Evolutionary conservation across 2,329 filamentous ascomycete genomes (phyloP), one percentile per base, ranked within the genome.

Genomic region (Rachicladosporium sp.): DNA sequence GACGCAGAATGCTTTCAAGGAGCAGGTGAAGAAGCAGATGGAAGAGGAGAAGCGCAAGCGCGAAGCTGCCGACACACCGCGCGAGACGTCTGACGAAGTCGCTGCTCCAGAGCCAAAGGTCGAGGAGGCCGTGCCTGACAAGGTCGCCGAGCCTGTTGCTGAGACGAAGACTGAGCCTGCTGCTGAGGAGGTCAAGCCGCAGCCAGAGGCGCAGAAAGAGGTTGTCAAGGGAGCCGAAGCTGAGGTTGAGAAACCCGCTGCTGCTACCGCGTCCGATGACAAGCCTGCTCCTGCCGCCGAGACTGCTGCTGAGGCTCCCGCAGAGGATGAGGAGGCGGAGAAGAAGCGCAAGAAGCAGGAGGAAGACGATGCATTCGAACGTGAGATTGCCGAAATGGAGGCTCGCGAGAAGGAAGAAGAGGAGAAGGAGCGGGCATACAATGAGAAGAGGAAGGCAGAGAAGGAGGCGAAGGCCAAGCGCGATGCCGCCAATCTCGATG

Each of bases 381-480:
- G 70, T 42, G 81, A 79, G 62, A 73, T 87, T 43, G 75, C 73
- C 12, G 82, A 87, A 59, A 67, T 68, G 65, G 66, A 69, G 45
- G 63, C 55, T 13, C 45, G 40, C 19, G 50, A 53, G 36, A 44
- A 45, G 23, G 59, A 58, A 45, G 63, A 65, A 43, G 73, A 79
- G 45, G 82, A 85, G 57, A 71, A 72, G 12, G 81, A 82, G 62
- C 80, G 78, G 70, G 79, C 81, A 53, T 76, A 75, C 44, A 64
- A 82, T 1, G 82, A 86, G 56, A 80, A 85, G 60, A 80, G 79
- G 64, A 73, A 72, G 50, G 71, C 71, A 55, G 71, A 74, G 49
- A 61, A 66, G 29, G 66, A 67, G 34, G 70, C 61, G 40, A 51
- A 48, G 23, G 55, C 50, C 27, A 54, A 50, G 74, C 78, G 59